Percentiles rank a stretch among this genome's conserved stretches.
Evolutionary conservation across 83 land plant genomes (phyloP).

Genomic region (Isoetes engelmannii): DNA sequence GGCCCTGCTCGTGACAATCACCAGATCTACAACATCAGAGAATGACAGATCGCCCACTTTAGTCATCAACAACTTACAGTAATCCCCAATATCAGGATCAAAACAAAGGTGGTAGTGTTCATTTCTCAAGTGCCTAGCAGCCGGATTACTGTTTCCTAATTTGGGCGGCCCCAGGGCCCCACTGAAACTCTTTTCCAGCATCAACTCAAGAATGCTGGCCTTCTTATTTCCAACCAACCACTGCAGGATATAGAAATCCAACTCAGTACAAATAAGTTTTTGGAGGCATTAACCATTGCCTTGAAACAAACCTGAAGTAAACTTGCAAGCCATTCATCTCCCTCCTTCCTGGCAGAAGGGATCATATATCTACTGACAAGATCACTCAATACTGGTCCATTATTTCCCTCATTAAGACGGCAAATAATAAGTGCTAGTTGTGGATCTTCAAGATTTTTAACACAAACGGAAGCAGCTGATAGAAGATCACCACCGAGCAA

Average conservation of each 20-base stretch:
- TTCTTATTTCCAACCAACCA: constrained; percentile 63
- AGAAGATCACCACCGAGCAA: constrained; percentile 79
- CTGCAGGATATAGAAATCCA: constrained; percentile 34
- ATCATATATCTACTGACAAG: constrained; percentile 55
- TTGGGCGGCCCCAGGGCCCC: constrained; percentile 4
- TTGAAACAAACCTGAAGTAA: constrained; percentile 53
- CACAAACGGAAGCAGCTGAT: constrained; percentile 81
- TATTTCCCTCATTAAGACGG: constrained; percentile 70
- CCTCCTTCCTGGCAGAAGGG: constrained; percentile 51
- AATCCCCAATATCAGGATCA: constrained; percentile 68
- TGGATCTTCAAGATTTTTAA: constrained; percentile 82
- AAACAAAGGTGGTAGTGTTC: constrained; percentile 15
- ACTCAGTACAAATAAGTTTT: no score
- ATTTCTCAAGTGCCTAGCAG: constrained; percentile 6
- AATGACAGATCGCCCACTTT: constrained; percentile 52
- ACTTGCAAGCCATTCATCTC: constrained; percentile 89
- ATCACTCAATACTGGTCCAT: constrained; percentile 54
- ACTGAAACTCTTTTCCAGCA: constrained; percentile 12
- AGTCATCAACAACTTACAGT: constrained; percentile 50
- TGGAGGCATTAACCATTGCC: neutral
- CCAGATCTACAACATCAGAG: constrained; percentile 36
- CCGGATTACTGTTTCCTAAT: constrained; percentile 4
- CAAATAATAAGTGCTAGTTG: constrained; percentile 92
- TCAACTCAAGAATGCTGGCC: constrained; percentile 40
- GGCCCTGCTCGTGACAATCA: constrained; percentile 37